Conservation (phyloP, 1,284 basidiomycete genomes). For the Mycena citricolor region DNA sequence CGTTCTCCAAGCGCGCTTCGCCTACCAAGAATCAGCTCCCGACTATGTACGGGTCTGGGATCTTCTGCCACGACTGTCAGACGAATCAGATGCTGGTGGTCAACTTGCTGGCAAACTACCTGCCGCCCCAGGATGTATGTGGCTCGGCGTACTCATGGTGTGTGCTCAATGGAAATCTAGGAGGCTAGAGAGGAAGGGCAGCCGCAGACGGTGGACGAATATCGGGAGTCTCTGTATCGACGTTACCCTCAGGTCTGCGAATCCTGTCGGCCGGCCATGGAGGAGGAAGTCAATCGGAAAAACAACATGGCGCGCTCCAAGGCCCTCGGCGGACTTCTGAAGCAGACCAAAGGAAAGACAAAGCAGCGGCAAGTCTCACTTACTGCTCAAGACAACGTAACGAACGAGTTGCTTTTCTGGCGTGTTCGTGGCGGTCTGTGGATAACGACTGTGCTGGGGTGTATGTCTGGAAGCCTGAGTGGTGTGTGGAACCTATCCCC, state of each 20-base stretch:
- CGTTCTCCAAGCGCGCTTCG: slow-evolving; percentile 77
- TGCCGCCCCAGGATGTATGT: slow-evolving; percentile 66
- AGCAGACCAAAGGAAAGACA: slow-evolving; percentile 60
- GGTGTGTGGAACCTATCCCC: slow-evolving; percentile 39
- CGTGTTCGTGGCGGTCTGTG: slow-evolving; percentile 62
- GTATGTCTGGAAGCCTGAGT: slow-evolving; percentile 42
- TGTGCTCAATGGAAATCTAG: slow-evolving; percentile 38
- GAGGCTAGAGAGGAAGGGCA: slow-evolving; percentile 68
- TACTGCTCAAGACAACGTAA: slow-evolving; percentile 39
- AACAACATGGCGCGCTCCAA: slow-evolving; percentile 81
- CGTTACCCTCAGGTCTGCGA: slow-evolving; percentile 87
- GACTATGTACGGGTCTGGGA: slow-evolving; percentile 50
- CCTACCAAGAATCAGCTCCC: slow-evolving; percentile 67
- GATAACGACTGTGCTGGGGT: slow-evolving; percentile 44
- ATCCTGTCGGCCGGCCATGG: slow-evolving; percentile 72
- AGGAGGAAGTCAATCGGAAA: slow-evolving; percentile 74
- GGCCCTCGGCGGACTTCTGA: slow-evolving; percentile 71
- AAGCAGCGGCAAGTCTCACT: slow-evolving; percentile 45
- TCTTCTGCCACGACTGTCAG: slow-evolving; percentile 84
- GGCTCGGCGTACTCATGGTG: no score
- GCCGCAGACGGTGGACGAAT: slow-evolving; percentile 63
- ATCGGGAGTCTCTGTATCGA: slow-evolving; percentile 69
- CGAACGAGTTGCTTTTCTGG: slow-evolving; percentile 56
- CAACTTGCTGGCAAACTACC: slow-evolving; percentile 85
- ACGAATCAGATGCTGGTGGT: slow-evolving; percentile 88